A percentile compares a stretch with the other conserved stretches of the same genome.
Conservation (phyloP, 257 asterid species). For the Ilex aquifolium region DNA sequence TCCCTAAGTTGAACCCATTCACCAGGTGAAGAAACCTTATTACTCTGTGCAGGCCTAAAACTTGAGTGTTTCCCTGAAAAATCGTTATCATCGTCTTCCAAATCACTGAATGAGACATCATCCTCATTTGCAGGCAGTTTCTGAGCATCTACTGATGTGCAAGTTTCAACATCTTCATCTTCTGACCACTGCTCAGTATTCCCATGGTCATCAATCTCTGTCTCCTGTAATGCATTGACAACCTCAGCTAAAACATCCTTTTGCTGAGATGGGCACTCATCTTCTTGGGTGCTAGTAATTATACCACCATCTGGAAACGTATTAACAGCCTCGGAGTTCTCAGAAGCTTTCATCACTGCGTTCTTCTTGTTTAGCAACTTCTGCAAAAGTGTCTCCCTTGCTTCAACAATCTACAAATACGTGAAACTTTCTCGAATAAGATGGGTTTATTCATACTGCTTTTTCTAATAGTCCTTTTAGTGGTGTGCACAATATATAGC, state of each 20-base stretch:
- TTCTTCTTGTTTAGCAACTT: constrained; percentile 40
- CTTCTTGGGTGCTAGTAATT: constrained; percentile 12
- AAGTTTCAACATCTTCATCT: constrained; percentile 15
- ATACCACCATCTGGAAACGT: constrained; percentile 1
- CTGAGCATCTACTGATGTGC: constrained; percentile 13
- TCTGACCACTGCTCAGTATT: constrained; percentile 21
- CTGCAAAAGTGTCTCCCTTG: constrained; percentile 57
- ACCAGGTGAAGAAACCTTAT: constrained; percentile 24
- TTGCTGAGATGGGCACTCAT: constrained; percentile 14
- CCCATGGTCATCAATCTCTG: constrained; percentile 16
- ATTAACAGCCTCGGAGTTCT: constrained; percentile 24
- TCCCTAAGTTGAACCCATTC: constrained; percentile 51
- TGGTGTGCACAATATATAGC: no score
- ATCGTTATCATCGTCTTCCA: constrained; percentile 54
- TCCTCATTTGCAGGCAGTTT: constrained; percentile 33
- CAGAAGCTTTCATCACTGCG: constrained; percentile 28
- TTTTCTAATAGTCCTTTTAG: no score
- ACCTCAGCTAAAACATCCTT: constrained; percentile 19
- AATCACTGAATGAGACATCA: constrained; percentile 70
- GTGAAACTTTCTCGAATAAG: constrained; percentile 7
- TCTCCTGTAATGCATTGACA: constrained; percentile 17
- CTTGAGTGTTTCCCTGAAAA: constrained; percentile 20
- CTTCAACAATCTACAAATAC: constrained; percentile 46
- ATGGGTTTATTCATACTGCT: not conserved
- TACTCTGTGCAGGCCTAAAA: constrained; percentile 18